Evolutionary conservation across 306 rosid genomes (phyloP), one percentile per base, ranked within the genome.

Genomic region (Boehmeria nivea): DNA sequence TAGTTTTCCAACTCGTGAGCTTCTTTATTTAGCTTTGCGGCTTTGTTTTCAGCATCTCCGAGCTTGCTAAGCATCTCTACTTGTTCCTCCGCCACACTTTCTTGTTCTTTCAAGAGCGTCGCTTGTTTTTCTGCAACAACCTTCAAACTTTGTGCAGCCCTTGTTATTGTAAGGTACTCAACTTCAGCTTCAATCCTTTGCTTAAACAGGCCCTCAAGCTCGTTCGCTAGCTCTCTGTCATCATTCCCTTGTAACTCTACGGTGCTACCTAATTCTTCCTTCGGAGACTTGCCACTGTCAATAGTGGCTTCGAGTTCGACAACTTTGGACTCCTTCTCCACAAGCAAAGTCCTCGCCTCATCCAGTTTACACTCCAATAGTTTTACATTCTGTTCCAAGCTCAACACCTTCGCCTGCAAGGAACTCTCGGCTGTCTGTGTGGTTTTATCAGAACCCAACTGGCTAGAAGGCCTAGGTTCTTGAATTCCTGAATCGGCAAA

Each of bases 131-230:
- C 64, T 36, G 67, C 67, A 27, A 54, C 72, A 56, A 36, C 64
- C 65, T 87, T 81, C 65, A 76, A 45, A 26, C 59, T 79, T 60
- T 82, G 74, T 17, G 70, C 40, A 18, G 62, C 63, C 72, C 69
- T 71, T 47, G 46, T 56, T 45, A 87, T 37, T 34, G 76, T 71
- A 48, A 84, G 71, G 57, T 52, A 80, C 70, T 78, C 89, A 50
- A 91, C 62, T 75, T 91, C 93, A 38, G 75, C 82, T 84, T 87
- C 93, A 45, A 87, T 72, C 73, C 73, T 84, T 66, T 74, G 78
- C 81, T 60, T 68, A 54, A 82, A 82, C 63, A 82, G 16, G 26
- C 12, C 52, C 42, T 84, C 96, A 1, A 82, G 43, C 57, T 74
- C 86, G 0, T n/a, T n/a, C 44, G 81, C 82, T 19, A 69, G 24